These are phyloP conservation scores for Tulasnella sp. DNA, from an alignment of 768 basidiomycete genomes.

Conservation along the genomic window DNA sequence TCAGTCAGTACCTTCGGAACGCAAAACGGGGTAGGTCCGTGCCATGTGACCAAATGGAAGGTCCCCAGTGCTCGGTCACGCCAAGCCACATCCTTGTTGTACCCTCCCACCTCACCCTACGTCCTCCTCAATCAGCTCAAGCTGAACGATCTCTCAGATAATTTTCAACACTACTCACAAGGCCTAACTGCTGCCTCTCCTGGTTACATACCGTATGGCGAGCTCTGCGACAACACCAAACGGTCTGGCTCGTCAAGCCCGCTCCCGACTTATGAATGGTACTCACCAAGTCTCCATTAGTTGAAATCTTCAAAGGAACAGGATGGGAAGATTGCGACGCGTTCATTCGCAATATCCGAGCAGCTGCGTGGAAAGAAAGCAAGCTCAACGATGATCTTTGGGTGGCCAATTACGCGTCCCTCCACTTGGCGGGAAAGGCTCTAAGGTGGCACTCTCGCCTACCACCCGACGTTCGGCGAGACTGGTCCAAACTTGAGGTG, in stretches of 20 bases:
- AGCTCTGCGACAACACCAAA: neutral
- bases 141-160: neutral
- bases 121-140: neutral
- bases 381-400: neutral
- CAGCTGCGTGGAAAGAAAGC: neutral
- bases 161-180: neutral
- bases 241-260: neutral
- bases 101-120: too few relatives aligned
- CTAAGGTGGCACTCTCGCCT: neutral
- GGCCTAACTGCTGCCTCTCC: neutral
- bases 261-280: neutral
- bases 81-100: neutral
- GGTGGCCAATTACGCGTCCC: neutral
- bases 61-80: neutral
- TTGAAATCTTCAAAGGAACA: neutral
- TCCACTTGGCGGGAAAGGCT: neutral
- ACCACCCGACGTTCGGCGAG: neutral
- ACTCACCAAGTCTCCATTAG: neutral
- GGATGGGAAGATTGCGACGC: neutral
- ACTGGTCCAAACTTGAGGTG: neutral
- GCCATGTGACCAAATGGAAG: neutral
- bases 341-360: neutral
- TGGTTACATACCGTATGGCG: neutral
- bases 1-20: too few relatives aligned
- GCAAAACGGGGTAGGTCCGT: too few relatives aligned